phyloP scores from a whole-genome alignment of 169 alveolate genomes.

The Perkinsus marinus region DNA sequence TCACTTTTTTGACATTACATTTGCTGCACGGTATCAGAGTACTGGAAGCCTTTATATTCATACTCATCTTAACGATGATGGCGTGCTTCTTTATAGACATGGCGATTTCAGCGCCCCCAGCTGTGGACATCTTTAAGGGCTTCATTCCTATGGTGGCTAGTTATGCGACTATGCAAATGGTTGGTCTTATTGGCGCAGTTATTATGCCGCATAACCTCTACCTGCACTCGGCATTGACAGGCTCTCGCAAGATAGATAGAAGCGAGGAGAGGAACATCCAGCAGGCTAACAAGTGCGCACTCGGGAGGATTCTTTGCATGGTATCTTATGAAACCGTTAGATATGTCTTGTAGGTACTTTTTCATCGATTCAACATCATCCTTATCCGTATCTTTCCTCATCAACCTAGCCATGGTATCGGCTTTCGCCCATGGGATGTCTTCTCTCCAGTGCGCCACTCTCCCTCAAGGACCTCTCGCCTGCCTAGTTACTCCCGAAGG shows the following conservation, averaged over 20 bases:
- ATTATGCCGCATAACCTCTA: conserved; percentile 53
- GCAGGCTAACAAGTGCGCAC: conserved; percentile 7
- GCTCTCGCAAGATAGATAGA: conserved; percentile 21
- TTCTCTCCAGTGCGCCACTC: background rate
- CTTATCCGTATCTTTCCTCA: background rate
- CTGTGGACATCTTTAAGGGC: conserved; percentile 25
- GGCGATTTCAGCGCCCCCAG: conserved; percentile 28
- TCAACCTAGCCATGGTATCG: background rate
- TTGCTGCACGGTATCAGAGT: conserved; percentile 22
- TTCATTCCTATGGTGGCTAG: background rate
- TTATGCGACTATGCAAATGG: background rate
- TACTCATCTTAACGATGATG: conserved; percentile 41
- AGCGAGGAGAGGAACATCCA: conserved; percentile 1
- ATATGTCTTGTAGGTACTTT: background rate
- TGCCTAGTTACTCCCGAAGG: background rate
- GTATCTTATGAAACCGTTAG: background rate
- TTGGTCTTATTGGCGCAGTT: conserved; percentile 43
- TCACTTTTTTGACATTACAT: conserved; percentile 31
- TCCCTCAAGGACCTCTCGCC: background rate
- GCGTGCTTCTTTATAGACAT: conserved; percentile 32
- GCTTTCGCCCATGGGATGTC: background rate
- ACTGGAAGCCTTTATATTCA: conserved; percentile 34
- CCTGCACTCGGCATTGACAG: conserved; percentile 43
- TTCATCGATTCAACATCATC: background rate
- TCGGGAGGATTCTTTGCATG: background rate